Base-by-base conservation (phyloP, 768 basidiomycete genomes). In the Kwoniella dendrophila region DNA sequence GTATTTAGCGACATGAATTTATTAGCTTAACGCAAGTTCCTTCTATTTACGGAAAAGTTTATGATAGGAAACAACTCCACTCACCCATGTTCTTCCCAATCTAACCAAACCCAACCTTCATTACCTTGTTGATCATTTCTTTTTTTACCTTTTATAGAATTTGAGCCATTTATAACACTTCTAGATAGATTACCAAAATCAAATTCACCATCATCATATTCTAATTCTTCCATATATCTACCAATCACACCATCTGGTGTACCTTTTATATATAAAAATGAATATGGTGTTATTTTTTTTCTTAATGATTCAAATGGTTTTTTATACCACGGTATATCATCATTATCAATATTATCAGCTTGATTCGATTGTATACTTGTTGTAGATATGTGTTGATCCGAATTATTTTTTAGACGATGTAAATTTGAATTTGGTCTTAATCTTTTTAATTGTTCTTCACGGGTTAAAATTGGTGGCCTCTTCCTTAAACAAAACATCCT, bases 171-270 rank as follows among this genome's bases (percentile, higher is more conserved):
- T 22, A 52, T 49, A 10, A 48, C 56, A 1, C 58, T 63, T 38
- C 66, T 43, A 27, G 59, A 63, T 7, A 70, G 6, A 29, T 38
- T n/a, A 4, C 70, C 70, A 41, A 74, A 74, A 62, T 74, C 73
- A n/a, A 57, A 43, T 12, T 64, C 49, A 14, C 73, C 73, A 59
- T 74, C 73, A 59, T 74, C 70, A 43, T 26, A 61, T 47, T 74
- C 71, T 52, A 75, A 33, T 45, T 75, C 74, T 40, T 75, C 74
- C 71, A 75, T 72, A 51, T 75, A 75, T 24, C 74, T 20, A 8
- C 74, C 74, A 4, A 75, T 64, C 12, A 75, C 69, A 6, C 74
- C 74, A 34, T 73, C 69, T 2, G 65, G 60, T 18, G 61, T 66
- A 3, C 74, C 74, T 32, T 60, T 64, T 26, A 73, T 62, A 45